Percentiles rank a stretch among this genome's conserved stretches.
These are phyloP conservation scores for Trypethelium eluteriae DNA, from an alignment of 495 filamentous ascomycete species.

Conservation along the genomic window DNA sequence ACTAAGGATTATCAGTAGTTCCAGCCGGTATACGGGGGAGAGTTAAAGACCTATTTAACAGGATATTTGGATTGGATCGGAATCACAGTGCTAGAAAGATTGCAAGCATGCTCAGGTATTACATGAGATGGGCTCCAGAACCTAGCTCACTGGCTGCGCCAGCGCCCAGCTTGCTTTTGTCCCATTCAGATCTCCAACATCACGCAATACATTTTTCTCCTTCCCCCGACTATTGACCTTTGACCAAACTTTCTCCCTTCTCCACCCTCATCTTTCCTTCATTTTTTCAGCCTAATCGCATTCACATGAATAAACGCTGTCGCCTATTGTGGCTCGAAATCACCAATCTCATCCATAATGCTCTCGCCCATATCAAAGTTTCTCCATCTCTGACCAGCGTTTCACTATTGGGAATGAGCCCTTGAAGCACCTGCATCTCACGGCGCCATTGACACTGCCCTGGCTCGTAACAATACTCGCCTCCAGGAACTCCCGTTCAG, in stretches of 20 bases:
- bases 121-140: no score
- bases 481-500: slow-evolving; percentile 73
- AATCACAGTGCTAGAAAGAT: no score
- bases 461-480: slow-evolving; percentile 63
- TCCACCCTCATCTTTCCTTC: slow-evolving; percentile 60
- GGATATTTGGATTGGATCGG: no score
- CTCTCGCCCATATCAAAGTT: slow-evolving; percentile 74
- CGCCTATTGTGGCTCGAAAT: slow-evolving; percentile 67
- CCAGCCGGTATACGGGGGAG: no score
- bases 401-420: slow-evolving; percentile 67
- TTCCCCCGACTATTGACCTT: not conserved
- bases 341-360: slow-evolving; percentile 80
- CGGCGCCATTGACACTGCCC: slow-evolving; percentile 50
- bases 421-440: slow-evolving; percentile 69
- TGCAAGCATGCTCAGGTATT: no score
- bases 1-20: no score
- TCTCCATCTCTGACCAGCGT: slow-evolving; percentile 66
- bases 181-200: no score
- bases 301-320: slow-evolving; percentile 75
- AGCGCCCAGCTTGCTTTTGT: no score
- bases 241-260: slow-evolving; percentile 44
- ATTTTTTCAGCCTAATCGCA: slow-evolving; percentile 87
- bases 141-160: no score
- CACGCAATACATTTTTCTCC: no score
- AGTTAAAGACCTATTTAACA: no score